phyloP scores from a whole-genome alignment of 2,329 filamentous ascomycete genomes.

The Scedosporium dehoogii region DNA sequence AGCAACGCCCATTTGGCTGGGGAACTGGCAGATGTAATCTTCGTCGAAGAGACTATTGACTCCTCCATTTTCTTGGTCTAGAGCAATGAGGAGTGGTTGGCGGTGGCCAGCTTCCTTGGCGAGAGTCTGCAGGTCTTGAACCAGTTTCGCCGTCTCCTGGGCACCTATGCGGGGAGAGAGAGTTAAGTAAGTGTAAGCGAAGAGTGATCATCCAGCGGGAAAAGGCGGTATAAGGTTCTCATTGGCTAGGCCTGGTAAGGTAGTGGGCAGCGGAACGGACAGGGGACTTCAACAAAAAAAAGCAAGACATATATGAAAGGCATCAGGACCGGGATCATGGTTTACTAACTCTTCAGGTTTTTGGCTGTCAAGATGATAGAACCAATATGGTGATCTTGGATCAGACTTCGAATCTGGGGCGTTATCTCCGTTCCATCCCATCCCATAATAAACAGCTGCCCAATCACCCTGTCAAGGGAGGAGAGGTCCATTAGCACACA shows the following conservation, averaged over 20 bases:
- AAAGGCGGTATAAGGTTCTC: constrained; percentile 10
- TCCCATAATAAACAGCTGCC: constrained; percentile 73
- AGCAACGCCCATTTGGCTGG: constrained; percentile 93
- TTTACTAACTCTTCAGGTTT: constrained; percentile 65
- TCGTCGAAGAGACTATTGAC: constrained; percentile 96
- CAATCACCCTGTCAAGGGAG: constrained; percentile 48
- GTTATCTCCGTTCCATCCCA: constrained; percentile 80
- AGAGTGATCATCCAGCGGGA: constrained; percentile 16
- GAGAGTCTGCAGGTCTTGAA: constrained; percentile 86
- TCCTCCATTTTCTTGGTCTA: constrained; percentile 96
- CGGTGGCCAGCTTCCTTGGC: constrained; percentile 85
- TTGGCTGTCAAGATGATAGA: constrained; percentile 78
- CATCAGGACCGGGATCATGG: neutral
- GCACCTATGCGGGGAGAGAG: constrained; percentile 51
- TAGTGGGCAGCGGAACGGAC: neutral
- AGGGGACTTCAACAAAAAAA: neutral
- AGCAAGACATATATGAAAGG: neutral
- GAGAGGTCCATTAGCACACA: constrained; percentile 22
- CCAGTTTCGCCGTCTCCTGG: constrained; percentile 76
- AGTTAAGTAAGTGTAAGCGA: constrained; percentile 10
- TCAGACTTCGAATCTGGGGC: constrained; percentile 70
- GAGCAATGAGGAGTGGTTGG: constrained; percentile 76
- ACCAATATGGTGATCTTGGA: constrained; percentile 77
- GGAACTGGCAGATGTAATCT: constrained; percentile 91
- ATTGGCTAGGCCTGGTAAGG: neutral